Evolutionary conservation across 371 early-diverging fungal species (phyloP).

Genomic region (Dichotomocladium elegans): DNA sequence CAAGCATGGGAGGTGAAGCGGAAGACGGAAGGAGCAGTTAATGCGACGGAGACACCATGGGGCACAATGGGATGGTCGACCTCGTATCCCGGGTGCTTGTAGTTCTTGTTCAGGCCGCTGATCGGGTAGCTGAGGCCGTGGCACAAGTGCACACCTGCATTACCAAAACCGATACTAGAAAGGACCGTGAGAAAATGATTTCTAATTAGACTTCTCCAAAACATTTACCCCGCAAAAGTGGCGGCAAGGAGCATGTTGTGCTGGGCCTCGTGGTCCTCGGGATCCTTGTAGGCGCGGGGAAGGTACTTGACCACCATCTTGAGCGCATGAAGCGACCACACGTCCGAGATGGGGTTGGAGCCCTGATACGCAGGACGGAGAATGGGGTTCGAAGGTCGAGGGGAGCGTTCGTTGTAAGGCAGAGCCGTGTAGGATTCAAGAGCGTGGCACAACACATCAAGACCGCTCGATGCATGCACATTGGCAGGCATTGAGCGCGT

Average conservation of each 20-base stretch:
- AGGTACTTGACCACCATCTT: constrained; percentile 79
- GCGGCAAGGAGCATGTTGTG: constrained; percentile 88
- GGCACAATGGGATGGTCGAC: constrained; percentile 71
- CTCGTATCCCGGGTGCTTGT: constrained; percentile 80
- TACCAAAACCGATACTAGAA: constrained; percentile 85
- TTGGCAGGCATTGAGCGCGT: constrained; percentile 81
- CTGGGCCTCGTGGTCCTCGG: constrained; percentile 73
- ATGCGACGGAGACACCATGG: constrained; percentile 81
- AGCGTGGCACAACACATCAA: constrained; percentile 90
- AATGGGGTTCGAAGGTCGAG: constrained; percentile 80
- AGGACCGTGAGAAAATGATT: background rate
- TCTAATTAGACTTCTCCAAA: background rate
- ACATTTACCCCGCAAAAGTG: constrained; percentile 68
- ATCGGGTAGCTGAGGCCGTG: constrained; percentile 74
- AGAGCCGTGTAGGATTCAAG: constrained; percentile 90
- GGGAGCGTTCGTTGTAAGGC: constrained; percentile 78
- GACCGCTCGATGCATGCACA: constrained; percentile 82
- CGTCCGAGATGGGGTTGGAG: constrained; percentile 87
- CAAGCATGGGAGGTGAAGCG: constrained; percentile 75
- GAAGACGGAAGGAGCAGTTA: constrained; percentile 88
- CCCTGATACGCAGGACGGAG: constrained; percentile 90
- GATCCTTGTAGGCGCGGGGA: constrained; percentile 69
- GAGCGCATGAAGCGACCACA: constrained; percentile 86
- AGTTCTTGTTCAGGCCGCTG: constrained; percentile 77
- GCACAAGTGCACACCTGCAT: constrained; percentile 83